Evolutionary conservation across 2,329 filamentous ascomycete genomes (phyloP).

Genomic region (Fusarium sublunatum): DNA sequence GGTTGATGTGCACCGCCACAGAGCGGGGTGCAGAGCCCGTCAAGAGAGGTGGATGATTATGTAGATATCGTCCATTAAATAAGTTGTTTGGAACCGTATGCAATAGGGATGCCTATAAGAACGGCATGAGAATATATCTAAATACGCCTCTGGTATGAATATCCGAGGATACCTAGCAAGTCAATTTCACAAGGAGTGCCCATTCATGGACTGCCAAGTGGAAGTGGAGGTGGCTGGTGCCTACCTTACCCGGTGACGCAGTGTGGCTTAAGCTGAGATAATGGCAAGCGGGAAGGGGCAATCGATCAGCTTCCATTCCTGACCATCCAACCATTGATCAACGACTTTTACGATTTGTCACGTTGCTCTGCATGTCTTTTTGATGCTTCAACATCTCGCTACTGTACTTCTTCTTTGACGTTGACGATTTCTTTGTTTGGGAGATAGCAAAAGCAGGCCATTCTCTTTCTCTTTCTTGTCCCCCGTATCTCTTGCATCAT

Average conservation of each 20-base stretch:
- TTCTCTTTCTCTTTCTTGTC: conserved; percentile 14
- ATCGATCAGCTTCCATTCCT: conserved; percentile 49
- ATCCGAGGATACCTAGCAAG: too few species aligned
- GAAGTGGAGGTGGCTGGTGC: conserved; percentile 42
- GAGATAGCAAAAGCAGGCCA: conserved; percentile 32
- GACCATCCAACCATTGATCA: conserved; percentile 26
- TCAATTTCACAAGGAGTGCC: too few species aligned
- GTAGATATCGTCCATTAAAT: too few species aligned
- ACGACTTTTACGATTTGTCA: conserved; percentile 28
- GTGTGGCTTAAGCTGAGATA: conserved; percentile 43
- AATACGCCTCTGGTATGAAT: too few species aligned
- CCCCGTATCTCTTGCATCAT: conserved; percentile 16
- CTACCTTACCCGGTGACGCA: conserved; percentile 36
- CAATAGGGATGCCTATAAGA: too few species aligned
- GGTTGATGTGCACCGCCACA: conserved; percentile 44
- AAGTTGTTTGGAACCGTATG: too few species aligned
- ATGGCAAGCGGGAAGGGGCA: conserved; percentile 7
- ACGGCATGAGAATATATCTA: too few species aligned
- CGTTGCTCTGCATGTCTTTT: conserved; percentile 10
- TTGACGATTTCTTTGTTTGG: conserved; percentile 10
- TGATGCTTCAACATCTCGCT: conserved; percentile 8
- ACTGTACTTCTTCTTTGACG: conserved; percentile 14
- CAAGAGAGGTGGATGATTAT: too few species aligned
- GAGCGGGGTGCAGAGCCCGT: conserved; percentile 36
- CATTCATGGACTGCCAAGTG: background rate